phyloP scores from a whole-genome alignment of 257 asterid genomes.

The Phtheirospermum japonicum region DNA sequence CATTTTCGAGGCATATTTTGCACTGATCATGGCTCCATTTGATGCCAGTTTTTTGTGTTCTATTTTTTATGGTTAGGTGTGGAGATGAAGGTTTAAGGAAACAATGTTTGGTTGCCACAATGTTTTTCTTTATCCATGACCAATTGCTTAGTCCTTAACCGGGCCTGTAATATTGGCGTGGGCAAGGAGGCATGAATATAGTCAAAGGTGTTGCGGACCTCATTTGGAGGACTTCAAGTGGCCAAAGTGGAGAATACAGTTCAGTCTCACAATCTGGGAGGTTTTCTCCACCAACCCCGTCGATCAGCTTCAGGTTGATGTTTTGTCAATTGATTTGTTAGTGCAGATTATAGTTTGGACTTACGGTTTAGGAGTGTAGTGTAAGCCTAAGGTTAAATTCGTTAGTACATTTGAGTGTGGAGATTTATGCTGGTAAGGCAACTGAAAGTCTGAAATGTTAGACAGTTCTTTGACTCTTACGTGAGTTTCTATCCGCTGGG shows the following conservation, averaged over 20 bases:
- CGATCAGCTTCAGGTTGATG: constrained; percentile 67
- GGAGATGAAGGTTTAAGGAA: constrained; percentile 26
- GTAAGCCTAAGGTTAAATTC: constrained; percentile 13
- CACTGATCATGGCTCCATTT: constrained; percentile 21
- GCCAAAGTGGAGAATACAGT: constrained; percentile 57
- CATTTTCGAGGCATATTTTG: constrained; percentile 15
- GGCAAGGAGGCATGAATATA: constrained; percentile 67
- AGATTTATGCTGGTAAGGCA: constrained; percentile 8
- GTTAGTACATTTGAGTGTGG: constrained; percentile 4
- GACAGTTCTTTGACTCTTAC: not conserved
- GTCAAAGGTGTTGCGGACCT: constrained; percentile 97
- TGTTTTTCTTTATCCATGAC: constrained; percentile 23
- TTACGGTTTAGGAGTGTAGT: constrained; percentile 11
- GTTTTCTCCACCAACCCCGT: constrained; percentile 60
- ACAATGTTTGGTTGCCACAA: constrained; percentile 42
- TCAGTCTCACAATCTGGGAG: constrained; percentile 51
- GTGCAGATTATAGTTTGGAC: constrained; percentile 14
- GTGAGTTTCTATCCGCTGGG: not conserved
- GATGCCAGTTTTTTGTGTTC: constrained; percentile 2
- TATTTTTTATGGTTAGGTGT: constrained; percentile 12
- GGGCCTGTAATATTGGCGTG: constrained; percentile 29
- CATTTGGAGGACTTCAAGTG: constrained; percentile 72
- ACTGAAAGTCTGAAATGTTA: not conserved
- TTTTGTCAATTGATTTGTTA: constrained; percentile 3
- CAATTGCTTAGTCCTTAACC: constrained; percentile 43